Conservation (phyloP, 129 eudicot genomes). For the Chrysanthemum seticuspe region DNA sequence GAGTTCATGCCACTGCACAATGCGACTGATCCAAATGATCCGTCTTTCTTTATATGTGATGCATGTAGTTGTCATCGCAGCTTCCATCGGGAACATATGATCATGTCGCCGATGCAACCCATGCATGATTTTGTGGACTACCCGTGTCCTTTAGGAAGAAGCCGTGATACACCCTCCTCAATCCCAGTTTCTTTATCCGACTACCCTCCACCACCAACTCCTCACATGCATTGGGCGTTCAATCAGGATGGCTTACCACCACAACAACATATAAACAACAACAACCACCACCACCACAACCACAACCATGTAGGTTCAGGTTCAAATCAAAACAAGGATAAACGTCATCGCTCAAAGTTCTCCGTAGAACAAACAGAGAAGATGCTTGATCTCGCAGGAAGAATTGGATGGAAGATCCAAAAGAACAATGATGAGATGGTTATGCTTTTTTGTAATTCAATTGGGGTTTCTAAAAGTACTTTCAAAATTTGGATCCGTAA, state of each 20-base stretch:
- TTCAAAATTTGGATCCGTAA: not conserved
- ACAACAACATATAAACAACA: too few relatives aligned
- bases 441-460: not conserved
- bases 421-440: not conserved
- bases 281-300: not conserved
- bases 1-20: not conserved
- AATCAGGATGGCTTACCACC: too few relatives aligned
- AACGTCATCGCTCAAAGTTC: not conserved
- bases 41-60: not conserved
- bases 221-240: too few relatives aligned
- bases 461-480: not conserved
- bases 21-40: not conserved
- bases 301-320: not conserved
- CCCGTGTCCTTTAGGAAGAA: not conserved
- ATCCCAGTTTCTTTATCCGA: too few relatives aligned
- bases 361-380: not conserved
- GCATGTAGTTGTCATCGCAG: not conserved
- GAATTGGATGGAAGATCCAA: not conserved
- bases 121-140: not conserved
- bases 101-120: not conserved
- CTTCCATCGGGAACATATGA: not conserved
- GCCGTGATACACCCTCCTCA: not conserved
- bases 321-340: not conserved
- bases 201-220: too few relatives aligned
- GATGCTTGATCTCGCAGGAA: not conserved